Evolutionary conservation across 495 filamentous ascomycete species (phyloP), one percentile per base, ranked within the genome.

Genomic region (Aspergillus nanangensis): DNA sequence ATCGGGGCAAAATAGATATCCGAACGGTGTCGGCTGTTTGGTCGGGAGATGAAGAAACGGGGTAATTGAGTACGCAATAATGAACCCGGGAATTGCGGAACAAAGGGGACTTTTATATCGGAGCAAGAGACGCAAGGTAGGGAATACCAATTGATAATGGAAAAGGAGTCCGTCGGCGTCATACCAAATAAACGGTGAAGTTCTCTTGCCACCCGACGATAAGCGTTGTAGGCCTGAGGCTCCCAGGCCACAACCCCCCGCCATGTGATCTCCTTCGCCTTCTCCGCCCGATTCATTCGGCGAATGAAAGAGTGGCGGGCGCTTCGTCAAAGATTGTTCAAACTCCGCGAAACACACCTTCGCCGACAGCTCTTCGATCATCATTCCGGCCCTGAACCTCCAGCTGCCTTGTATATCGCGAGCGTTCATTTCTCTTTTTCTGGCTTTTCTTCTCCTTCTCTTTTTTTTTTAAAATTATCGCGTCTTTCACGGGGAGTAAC

Each of bases 221-320:
- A n/a, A n/a, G n/a, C n/a, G n/a, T n/a, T n/a, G n/a, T n/a, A n/a
- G n/a, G n/a, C n/a, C n/a, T n/a, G n/a, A 29, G 25, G 25, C 25
- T 7, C 25, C 11, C 25, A 29, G 25, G 25, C 25, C 25, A 11
- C 21, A 31, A 22, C 21, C 35, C 52, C 48, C 54, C 51, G 41
- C 50, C 58, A 55, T 55, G 48, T 49, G 54, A 50, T 43, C 21
- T 35, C n/a, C n/a, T n/a, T n/a, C n/a, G n/a, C n/a, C n/a, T n/a
- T n/a, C 31, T 44, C 41, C 41, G 41, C 45, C 51, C 42, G 27
- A 45, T 48, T 36, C 48, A 48, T 39, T n/a, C 18, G 54, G 42
- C 56, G 46, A 58, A 52, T 54, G 35, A 56, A 56, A 29, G n/a
- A n/a, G 52, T 55, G 60, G 53, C 57, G 51, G 48, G 49, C 59